phyloP scores from a whole-genome alignment of 441 rosid genomes.

The Erodium moschatum region DNA sequence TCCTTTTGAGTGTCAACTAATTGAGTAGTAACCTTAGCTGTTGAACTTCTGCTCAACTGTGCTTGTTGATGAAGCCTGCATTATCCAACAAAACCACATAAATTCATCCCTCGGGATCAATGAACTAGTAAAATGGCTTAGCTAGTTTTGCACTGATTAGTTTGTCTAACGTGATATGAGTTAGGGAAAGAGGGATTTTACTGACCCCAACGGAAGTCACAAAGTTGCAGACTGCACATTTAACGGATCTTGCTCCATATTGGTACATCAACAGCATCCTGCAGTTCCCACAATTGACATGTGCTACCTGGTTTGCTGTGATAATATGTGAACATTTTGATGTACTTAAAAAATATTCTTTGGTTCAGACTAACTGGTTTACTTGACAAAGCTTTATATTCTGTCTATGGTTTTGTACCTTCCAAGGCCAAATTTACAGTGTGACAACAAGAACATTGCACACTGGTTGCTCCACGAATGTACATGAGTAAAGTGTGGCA shows the following conservation, averaged over 20 bases:
- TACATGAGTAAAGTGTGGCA: conserved; percentile 94
- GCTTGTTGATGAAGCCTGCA: conserved; percentile 78
- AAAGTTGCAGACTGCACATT: conserved; percentile 91
- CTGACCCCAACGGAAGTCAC: conserved; percentile 82
- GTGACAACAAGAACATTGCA: conserved; percentile 96
- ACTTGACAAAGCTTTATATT: neutral
- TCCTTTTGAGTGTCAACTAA: conserved; percentile 13
- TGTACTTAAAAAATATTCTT: neutral
- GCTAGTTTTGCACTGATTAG: neutral
- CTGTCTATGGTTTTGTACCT: conserved; percentile 33
- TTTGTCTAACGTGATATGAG: neutral
- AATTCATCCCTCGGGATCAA: neutral
- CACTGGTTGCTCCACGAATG: conserved; percentile 96
- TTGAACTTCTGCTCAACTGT: conserved; percentile 52
- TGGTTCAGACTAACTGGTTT: neutral
- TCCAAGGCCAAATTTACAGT: conserved; percentile 84
- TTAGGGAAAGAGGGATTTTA: conserved; percentile 15
- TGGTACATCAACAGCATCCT: conserved; percentile 91
- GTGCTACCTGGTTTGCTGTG: conserved; percentile 94
- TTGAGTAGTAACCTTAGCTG: conserved; percentile 23
- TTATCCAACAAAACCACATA: conserved; percentile 8
- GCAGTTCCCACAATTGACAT: conserved; percentile 90
- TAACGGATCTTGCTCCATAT: conserved; percentile 85
- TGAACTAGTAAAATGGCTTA: neutral
- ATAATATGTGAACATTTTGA: conserved; percentile 11